Conservation (phyloP, 768 basidiomycete species). For the Leccinum incarnatum region DNA sequence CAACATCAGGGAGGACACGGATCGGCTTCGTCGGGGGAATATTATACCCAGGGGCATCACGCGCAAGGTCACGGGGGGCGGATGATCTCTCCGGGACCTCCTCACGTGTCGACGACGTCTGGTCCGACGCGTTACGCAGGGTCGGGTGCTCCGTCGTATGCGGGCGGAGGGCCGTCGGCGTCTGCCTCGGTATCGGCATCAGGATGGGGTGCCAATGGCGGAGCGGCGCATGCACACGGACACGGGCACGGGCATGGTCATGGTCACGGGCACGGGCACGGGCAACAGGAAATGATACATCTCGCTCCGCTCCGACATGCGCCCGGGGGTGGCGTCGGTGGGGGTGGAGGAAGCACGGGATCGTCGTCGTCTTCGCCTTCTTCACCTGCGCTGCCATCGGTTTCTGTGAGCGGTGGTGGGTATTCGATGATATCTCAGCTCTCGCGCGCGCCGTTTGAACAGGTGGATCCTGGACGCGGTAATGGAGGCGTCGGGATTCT, state of each 20-base stretch:
- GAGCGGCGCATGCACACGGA: slow-evolving; percentile 2
- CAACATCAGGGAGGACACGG: slow-evolving; percentile 8
- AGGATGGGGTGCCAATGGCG: slow-evolving; percentile 20
- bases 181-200: slow-evolving; percentile 5
- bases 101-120: slow-evolving; percentile 12
- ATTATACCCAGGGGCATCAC: slow-evolving; percentile 20
- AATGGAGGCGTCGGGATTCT: slow-evolving; percentile 3
- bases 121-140: slow-evolving; percentile 15
- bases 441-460: slow-evolving; percentile 32
- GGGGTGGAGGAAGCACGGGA: slow-evolving; percentile 4
- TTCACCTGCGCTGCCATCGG: slow-evolving; percentile 26
- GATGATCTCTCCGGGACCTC: slow-evolving; percentile 16
- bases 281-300: slow-evolving; percentile 23
- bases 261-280: slow-evolving; percentile 10
- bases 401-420: slow-evolving; percentile 15
- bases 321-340: slow-evolving; percentile 3
- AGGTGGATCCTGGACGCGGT: slow-evolving; percentile 24
- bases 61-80: slow-evolving; percentile 11
- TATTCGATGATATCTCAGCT: slow-evolving; percentile 29
- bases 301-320: background rate
- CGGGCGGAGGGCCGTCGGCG: slow-evolving; percentile 9
- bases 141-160: slow-evolving; percentile 8
- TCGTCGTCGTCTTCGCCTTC: slow-evolving; percentile 29
- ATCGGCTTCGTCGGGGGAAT: slow-evolving; percentile 22
- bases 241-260: slow-evolving; percentile 14